Evolutionary conservation across 768 basidiomycete genomes (phyloP), one percentile per base, ranked within the genome.

Genomic region (Nevesoporus exiguus): DNA sequence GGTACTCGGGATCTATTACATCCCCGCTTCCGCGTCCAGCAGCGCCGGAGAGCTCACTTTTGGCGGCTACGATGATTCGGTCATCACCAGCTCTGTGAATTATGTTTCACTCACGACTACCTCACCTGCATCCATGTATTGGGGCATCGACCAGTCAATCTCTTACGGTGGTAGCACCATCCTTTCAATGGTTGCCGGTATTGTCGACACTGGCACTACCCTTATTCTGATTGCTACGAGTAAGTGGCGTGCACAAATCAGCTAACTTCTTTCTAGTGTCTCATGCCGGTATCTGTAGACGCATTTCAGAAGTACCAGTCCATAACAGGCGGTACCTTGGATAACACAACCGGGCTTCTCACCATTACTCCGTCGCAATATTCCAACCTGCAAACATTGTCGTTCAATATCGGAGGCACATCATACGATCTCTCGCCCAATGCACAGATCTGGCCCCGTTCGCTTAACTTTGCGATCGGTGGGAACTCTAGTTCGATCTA

Each of bases 391-490:
- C 3, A 66, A 53, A 61, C 49, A 2, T 36, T 73, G 40, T 53
- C 56, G 39, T 72, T 74, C 58, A 55, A 60, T 11, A 57, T 71
- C 33, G 66, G 65, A 29, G 58, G 49, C 3, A 25, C 27, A 1
- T 46, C 56, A 3, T 67, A 71, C 40, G 49, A 41, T 27, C 57
- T 71, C 17, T 53, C 52, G 4, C 52, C 64, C 6, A 67, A 71
- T 25, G 71, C 61, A 3, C 71, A 73, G 49, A 71, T 71, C 54
- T 73, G 71, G 68, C 71, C 71, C 2, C 68, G 66, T 40, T 63
- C 65, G 14, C 59, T 73, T 29, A 71, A 72, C 60, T 34, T 56
- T 8, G 54, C 19, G 21, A 56, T 73, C 24, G 72, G 72, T 11
- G 72, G 69, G 6, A 55, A 10, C 24, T 22, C 65, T 8, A 8